Conservation (phyloP, 176 grass and related monocot species). For the Luzula sylvatica region DNA sequence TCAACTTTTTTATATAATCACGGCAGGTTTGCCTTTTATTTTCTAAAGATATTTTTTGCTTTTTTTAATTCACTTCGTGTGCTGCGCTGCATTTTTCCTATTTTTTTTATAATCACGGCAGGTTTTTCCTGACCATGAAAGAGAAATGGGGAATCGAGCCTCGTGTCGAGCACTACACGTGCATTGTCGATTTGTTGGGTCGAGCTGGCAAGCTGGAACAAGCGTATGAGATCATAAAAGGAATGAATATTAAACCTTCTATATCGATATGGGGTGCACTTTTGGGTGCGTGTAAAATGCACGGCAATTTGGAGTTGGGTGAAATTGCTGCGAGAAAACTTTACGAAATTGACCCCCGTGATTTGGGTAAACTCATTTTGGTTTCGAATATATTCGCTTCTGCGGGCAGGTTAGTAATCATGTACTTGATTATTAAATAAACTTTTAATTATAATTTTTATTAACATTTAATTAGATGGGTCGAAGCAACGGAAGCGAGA, state of each 20-base stretch:
- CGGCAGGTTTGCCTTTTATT: too few species aligned
- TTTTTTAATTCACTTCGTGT: too few species aligned
- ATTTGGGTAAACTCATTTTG: constrained; percentile 69
- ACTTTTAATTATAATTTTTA: constrained; percentile 2
- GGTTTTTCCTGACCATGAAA: constrained; percentile 60
- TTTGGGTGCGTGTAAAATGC: constrained; percentile 68
- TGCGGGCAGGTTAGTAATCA: constrained; percentile 52
- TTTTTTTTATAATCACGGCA: too few species aligned
- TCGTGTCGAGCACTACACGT: constrained; percentile 62
- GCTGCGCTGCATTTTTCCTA: too few species aligned
- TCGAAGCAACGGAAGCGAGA: constrained; percentile 57
- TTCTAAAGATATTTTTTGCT: too few species aligned
- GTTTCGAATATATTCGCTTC: constrained; percentile 81
- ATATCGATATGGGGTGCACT: constrained; percentile 75
- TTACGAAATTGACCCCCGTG: constrained; percentile 63
- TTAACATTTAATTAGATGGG: constrained; percentile 54
- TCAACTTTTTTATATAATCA: too few species aligned
- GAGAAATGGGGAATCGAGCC: constrained; percentile 57
- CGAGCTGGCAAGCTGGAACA: constrained; percentile 66
- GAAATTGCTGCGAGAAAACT: constrained; percentile 68
- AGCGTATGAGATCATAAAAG: constrained; percentile 64
- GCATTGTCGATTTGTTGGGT: constrained; percentile 69
- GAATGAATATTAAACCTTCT: constrained; percentile 57
- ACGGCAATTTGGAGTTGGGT: constrained; percentile 57
- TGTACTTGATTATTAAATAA: not conserved